Base-by-base conservation (phyloP, 2,329 filamentous ascomycete genomes). In the Thielaviopsis musarum region DNA sequence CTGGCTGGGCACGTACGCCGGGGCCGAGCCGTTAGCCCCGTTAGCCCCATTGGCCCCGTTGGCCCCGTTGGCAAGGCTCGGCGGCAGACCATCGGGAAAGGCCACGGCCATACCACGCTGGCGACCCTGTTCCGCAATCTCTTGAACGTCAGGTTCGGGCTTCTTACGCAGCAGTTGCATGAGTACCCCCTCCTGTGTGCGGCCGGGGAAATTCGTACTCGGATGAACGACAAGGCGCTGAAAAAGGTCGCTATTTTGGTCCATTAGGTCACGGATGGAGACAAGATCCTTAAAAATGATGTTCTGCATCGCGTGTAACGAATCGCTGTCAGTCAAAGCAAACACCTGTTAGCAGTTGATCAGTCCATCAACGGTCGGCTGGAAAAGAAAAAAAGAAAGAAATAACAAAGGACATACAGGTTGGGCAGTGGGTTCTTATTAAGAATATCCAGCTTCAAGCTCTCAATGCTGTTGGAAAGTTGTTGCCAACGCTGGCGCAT, bases 101-200 rank as follows among this genome's bases (percentile, higher is more conserved):
- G 22, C 49, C 13, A 56, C 48, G 19, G 49, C 51, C 9, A 48
- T 34, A 21, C 59, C 56, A 26, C 60, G 60, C 34, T 57, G 26
- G 41, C 80, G 78, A 1, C 83, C 85, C 57, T 82, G 74, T 22
- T 82, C 79, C 26, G 91, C 82, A 72, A 85, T 84, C 60, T 83
- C 81, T 67, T 91, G 87, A 19, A 90, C 83, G 24, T 81, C 77
- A 0, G 88, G 87, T 64, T 93, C 88, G 55, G 90, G 77, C 69
- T 93, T 93, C 71, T 93, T 94, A 48, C 88, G 84, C 34, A 94
- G 74, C 1, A 95, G 75, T 65, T 85, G 80, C 26, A 80, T 76
- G 1, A 91, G 76, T 3, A 88, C 75, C 55, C 70, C 72, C 69
- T 86, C 81, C 61, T 88, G 82, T 5, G 78, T 84, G 65, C 79